Percentiles rank a stretch among this genome's conserved stretches.
Conservation (phyloP, 768 basidiomycete genomes). For the Tylopilus plumbeoviolaceoides region DNA sequence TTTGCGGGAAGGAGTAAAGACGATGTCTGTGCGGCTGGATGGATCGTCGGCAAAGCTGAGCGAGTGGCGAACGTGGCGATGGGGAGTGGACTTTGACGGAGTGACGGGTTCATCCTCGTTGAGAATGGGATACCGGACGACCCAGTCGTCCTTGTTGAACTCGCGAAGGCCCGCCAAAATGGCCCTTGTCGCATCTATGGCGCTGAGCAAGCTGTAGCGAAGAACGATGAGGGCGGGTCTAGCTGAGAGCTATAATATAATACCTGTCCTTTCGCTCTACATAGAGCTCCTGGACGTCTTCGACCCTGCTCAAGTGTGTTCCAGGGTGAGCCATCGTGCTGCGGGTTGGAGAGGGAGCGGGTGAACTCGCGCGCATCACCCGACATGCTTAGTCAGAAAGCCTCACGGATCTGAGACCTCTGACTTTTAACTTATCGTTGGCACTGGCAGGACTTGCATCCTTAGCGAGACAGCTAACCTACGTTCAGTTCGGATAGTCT, state of each 20-base stretch:
- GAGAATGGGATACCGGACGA: slow-evolving; percentile 83
- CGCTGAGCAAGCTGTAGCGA: slow-evolving; percentile 48
- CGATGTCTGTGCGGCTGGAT: slow-evolving; percentile 57
- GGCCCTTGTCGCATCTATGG: slow-evolving; percentile 67
- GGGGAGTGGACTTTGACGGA: slow-evolving; percentile 26
- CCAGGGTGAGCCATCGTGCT: slow-evolving; percentile 13
- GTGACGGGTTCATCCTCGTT: slow-evolving; percentile 36
- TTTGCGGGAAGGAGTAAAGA: slow-evolving; percentile 47
- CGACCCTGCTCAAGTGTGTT: slow-evolving; percentile 48
- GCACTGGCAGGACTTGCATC: neutral
- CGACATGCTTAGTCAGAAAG: slow-evolving; percentile 20
- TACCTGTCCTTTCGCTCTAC: slow-evolving; percentile 74
- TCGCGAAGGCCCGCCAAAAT: slow-evolving; percentile 66
- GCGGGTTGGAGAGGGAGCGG: slow-evolving; percentile 1
- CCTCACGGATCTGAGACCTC: too few relatives aligned
- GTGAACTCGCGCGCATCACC: slow-evolving; percentile 2
- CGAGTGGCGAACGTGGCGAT: slow-evolving; percentile 56
- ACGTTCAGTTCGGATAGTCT: slow-evolving; percentile 1
- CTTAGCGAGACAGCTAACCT: neutral
- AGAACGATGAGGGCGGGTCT: neutral
- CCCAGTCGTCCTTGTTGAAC: slow-evolving; percentile 87
- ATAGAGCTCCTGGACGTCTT: slow-evolving; percentile 75
- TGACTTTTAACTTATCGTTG: too few relatives aligned
- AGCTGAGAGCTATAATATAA: neutral
- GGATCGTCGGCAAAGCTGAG: slow-evolving; percentile 88